These are phyloP conservation scores for Cladosporium sp. DNA, from an alignment of 2,329 filamentous ascomycete genomes.

Conservation along the genomic window DNA sequence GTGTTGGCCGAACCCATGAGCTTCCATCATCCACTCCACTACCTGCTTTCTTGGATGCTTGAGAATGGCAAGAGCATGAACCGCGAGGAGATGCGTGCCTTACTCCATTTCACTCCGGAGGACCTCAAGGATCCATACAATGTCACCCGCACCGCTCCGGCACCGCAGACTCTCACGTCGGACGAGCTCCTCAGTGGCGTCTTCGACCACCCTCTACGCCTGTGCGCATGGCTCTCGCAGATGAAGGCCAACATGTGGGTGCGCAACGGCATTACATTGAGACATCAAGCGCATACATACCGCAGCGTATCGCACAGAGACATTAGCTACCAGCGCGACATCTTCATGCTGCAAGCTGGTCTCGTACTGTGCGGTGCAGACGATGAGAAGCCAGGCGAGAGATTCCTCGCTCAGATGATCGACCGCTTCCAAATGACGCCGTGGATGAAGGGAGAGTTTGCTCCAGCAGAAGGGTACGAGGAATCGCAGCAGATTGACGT, in stretches of 20 bases:
- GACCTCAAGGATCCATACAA: conserved; percentile 55
- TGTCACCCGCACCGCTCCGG: conserved; percentile 17
- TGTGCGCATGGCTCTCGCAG: conserved; percentile 94
- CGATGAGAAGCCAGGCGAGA: conserved; percentile 40
- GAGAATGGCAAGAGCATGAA: conserved; percentile 79
- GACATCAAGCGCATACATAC: conserved; percentile 93
- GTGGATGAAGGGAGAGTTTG: conserved; percentile 83
- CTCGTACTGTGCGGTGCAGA: conserved; percentile 81
- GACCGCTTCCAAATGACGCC: conserved; percentile 85
- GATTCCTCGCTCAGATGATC: conserved; percentile 81
- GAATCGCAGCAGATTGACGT: conserved; percentile 86
- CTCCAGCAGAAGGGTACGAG: conserved; percentile 71
- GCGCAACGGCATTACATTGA: conserved; percentile 89
- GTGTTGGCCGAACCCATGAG: conserved; percentile 90
- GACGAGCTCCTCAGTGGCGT: conserved; percentile 41
- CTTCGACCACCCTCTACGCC: conserved; percentile 89
- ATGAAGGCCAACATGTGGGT: conserved; percentile 99
- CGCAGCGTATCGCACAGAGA: conserved; percentile 84
- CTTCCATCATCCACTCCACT: conserved; percentile 96
- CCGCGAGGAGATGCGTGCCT: conserved; percentile 59
- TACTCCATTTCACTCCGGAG: conserved; percentile 68
- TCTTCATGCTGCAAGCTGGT: conserved; percentile 89
- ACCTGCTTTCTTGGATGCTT: conserved; percentile 91
- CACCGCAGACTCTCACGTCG: conserved; percentile 20
- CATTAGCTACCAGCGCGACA: conserved; percentile 89